Evolutionary conservation across 495 filamentous ascomycete genomes (phyloP), one percentile per base, ranked within the genome.

Genomic region (Bathelium albidoporum): DNA sequence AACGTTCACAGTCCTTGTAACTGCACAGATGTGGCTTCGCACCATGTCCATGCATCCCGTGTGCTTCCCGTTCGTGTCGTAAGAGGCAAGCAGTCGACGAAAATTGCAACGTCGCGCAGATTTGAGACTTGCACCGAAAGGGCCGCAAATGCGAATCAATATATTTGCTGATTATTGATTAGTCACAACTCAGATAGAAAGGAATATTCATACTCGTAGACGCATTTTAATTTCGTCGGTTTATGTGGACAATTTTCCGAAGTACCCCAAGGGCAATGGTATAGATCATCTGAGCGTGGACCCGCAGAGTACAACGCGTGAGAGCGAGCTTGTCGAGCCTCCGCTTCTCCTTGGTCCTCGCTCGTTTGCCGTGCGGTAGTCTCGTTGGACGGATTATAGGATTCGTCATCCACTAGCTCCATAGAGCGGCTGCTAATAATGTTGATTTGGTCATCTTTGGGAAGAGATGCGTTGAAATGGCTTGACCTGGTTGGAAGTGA

Each of bases 41-140:
- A 64, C 90, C 91, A 70, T 97, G 91, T 66, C 91, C 91, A 73
- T 96, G 91, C 84, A 95, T 87, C 71, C 89, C 90, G 74, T 97
- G 91, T 63, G 90, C 90, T 77, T 97, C 91, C 69, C 91, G 85
- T 78, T 96, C 91, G 70, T 97, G 91, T 44, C 91, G 90, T 67
- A 96, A 87, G n/a, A 95, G 83, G 74, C 91, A 95, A 41, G 91
- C 91, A 68, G 91, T 97, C 31, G 91, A 96, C 39, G 91, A 95
- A 69, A 97, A 97, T 41, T 85, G 83, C 63, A 85, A 81, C 73
- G 89, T 87, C 73, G 87, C 82, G 75, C 91, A 97, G 41, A 80
- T 80, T 59, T 85, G 79, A 61, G 84, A 80, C 82, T 90, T 92
- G 85, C 91, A 97, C 43, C 89, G 85, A 78, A 95, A 96, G 22